Percentiles rank a stretch among this genome's conserved stretches.
Conservation (phyloP, 192 early-diverging fungal genomes). For the Coemansia guatemalensis region DNA sequence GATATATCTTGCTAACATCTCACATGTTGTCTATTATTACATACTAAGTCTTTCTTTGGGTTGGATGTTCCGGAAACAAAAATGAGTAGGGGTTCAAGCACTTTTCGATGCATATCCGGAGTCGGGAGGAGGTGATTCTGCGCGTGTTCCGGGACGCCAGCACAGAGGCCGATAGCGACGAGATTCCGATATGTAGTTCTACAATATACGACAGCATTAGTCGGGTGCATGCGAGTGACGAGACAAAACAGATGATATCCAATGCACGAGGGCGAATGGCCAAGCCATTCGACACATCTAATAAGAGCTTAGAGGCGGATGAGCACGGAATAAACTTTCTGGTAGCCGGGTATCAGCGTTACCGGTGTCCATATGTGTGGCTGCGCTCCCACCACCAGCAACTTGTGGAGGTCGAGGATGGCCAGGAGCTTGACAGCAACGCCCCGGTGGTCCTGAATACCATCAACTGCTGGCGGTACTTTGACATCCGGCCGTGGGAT, state of each 20-base stretch:
- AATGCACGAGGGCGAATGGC: slow-evolving; percentile 10
- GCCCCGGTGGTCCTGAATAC: slow-evolving; percentile 64
- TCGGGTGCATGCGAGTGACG: slow-evolving; percentile 27
- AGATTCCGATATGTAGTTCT: slow-evolving; percentile 50
- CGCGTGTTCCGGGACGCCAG: slow-evolving; percentile 58
- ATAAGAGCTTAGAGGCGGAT: slow-evolving; percentile 43
- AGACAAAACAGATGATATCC: slow-evolving; percentile 21
- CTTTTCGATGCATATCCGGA: slow-evolving; percentile 65
- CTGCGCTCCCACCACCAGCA: slow-evolving; percentile 61
- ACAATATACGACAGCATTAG: slow-evolving; percentile 50
- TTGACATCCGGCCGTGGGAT: slow-evolving; percentile 65
- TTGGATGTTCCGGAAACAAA: not conserved
- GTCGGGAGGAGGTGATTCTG: slow-evolving; percentile 67
- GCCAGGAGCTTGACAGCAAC: slow-evolving; percentile 59
- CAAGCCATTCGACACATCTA: slow-evolving; percentile 23
- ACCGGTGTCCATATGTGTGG: slow-evolving; percentile 75
- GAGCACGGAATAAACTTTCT: slow-evolving; percentile 58
- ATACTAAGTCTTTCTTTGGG: not conserved
- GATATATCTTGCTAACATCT: not conserved
- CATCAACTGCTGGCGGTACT: slow-evolving; percentile 63
- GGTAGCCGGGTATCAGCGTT: slow-evolving; percentile 67
- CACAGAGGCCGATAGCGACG: slow-evolving; percentile 18
- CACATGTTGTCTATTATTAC: not conserved
- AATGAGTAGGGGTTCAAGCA: slow-evolving; percentile 61
- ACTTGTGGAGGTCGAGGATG: slow-evolving; percentile 52